These are phyloP conservation scores for Hypericum perforatum DNA, from an alignment of 345 rosid genomes.

Conservation along the genomic window DNA sequence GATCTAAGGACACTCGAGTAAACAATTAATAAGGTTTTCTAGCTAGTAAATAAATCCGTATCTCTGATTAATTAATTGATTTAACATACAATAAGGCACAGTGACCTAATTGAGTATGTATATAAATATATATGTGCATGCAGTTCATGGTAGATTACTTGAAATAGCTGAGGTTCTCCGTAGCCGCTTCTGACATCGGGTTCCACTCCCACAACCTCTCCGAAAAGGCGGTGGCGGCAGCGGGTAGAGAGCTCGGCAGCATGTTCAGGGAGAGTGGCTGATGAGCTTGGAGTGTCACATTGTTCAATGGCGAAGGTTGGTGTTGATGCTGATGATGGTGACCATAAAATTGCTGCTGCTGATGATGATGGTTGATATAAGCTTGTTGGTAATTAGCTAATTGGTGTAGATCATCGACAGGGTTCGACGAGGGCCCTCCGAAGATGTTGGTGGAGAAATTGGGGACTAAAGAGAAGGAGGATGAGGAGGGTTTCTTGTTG, in stretches of 20 bases:
- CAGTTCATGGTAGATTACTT: constrained; percentile 30
- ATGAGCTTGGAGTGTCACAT: constrained; percentile 25
- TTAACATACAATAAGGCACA: background rate
- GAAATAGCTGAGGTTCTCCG: constrained; percentile 47
- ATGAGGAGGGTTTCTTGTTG: too few species aligned
- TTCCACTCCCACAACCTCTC: constrained; percentile 86
- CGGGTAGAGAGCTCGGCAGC: constrained; percentile 34
- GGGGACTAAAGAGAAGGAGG: too few species aligned
- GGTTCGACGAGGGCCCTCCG: constrained; percentile 11
- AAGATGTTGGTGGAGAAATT: too few species aligned
- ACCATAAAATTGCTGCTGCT: constrained; percentile 13
- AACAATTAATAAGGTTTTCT: too few species aligned
- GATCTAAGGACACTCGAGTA: too few species aligned
- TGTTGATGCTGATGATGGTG: constrained; percentile 18
- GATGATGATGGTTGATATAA: constrained; percentile 12
- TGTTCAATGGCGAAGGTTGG: constrained; percentile 29
- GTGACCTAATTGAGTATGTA: background rate
- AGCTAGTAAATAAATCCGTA: too few species aligned
- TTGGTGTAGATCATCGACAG: too few species aligned
- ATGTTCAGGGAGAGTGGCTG: constrained; percentile 30
- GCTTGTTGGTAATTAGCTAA: too few species aligned
- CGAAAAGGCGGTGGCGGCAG: constrained; percentile 35
- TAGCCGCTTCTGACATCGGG: constrained; percentile 51
- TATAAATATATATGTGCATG: constrained; percentile 1
- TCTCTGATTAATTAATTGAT: too few species aligned